Evolutionary conservation across 208 protist species (phyloP).

Genomic region (Leishmania amazonensis): DNA sequence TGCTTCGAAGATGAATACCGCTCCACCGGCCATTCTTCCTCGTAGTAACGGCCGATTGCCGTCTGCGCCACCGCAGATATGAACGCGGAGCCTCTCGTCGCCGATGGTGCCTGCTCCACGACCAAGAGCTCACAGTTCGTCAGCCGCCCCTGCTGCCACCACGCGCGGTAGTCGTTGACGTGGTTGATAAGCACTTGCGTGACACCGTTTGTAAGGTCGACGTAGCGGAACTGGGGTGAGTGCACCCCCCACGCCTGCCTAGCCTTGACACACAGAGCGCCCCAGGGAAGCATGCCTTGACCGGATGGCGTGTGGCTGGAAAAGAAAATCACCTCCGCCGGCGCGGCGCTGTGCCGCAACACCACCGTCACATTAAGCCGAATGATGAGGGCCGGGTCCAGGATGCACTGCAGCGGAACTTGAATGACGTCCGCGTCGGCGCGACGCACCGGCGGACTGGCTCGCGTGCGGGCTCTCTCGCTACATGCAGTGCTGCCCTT

Average conservation of each 20-base stretch:
- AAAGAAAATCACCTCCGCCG: constrained; percentile 17
- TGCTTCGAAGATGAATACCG: constrained; percentile 4
- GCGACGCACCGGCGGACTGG: constrained; percentile 12
- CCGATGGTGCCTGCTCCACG: constrained; percentile 13
- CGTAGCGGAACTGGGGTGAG: constrained; percentile 18
- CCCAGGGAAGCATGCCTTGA: constrained; percentile 15
- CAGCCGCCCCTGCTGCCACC: constrained; percentile 1
- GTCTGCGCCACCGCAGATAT: background rate
- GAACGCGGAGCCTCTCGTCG: background rate
- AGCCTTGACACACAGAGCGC: constrained; percentile 14
- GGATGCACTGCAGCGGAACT: constrained; percentile 11
- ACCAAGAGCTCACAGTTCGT: constrained; percentile 15
- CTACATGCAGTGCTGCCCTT: background rate
- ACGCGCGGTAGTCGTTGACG: constrained; percentile 15
- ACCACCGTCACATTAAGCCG: constrained; percentile 9
- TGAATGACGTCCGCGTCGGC: constrained; percentile 11
- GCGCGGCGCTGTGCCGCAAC: constrained; percentile 19
- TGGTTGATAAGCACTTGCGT: constrained; percentile 15
- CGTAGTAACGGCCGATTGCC: constrained; percentile 1
- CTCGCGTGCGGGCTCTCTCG: background rate
- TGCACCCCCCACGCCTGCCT: constrained; percentile 14
- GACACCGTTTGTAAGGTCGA: constrained; percentile 6
- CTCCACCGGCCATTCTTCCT: constrained; percentile 9
- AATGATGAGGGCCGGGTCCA: constrained; percentile 5
- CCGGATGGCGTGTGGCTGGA: constrained; percentile 5